Base-by-base conservation (phyloP, 345 rosid species). In the Trapa bicornis region DNA sequence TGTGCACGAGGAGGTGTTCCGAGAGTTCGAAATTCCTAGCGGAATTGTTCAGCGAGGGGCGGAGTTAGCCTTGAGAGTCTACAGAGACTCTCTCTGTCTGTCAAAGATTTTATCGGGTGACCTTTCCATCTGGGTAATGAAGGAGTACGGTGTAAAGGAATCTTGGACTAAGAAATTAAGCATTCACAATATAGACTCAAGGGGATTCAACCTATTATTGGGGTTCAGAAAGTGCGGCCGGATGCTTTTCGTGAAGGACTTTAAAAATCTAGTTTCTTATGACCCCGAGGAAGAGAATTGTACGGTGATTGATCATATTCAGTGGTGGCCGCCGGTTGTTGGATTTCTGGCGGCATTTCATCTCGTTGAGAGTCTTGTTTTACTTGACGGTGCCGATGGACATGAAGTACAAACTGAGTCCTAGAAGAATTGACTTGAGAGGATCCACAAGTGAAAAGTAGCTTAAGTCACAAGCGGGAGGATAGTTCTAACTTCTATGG, bases 91-190 rank as follows among this genome's bases (percentile, higher is more conserved):
- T 2, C 67, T 81, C 11, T 65, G 71, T 61, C 66, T 81, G 64
- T 56, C 65, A 22, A 0, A 1, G 47, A n/a, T 12, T 5, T 2
- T 12, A 10, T 53, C 61, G 72, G 67, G 64, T 2, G 48, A 58
- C 2, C 72, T 76, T 56, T 57, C 53, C 68, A 58, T 81, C 50
- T 81, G 85, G 85, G 74, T 74, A 47, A 65, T 78, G 80, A 68
- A 60, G 38, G 74, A 72, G 67, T 73, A 78, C 0, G 71, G 80
- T 0, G 50, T 10, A 0, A 39, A 58, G 2, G 67, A 70, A 37
- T 78, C 79, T 37, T 78, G 80, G 85, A 48, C 60, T 37, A 78
- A 69, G 62, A 58, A 53, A 56, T 67, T 70, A 47, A 67, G 57
- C 4, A 53, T 74, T 66, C 70, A 72, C 67, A 50, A 76, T 0